Conservation (phyloP, 2,329 filamentous ascomycete genomes). For the Cladophialophora immunda region DNA sequence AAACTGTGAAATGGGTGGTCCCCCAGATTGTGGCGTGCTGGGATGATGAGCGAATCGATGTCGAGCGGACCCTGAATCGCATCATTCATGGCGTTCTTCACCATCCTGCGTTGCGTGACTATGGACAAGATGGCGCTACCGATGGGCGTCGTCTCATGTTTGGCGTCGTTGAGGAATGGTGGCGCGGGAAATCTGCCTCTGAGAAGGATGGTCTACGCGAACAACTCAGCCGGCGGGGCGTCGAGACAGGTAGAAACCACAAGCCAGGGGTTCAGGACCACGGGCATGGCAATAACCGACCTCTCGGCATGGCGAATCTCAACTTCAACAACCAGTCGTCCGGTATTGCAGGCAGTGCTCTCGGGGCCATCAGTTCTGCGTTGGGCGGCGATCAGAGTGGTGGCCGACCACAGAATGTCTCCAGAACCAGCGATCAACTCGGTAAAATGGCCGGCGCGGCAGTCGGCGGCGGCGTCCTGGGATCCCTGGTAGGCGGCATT, state of each 20-base stretch:
- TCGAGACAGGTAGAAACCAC: constrained; percentile 81
- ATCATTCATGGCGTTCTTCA: constrained; percentile 87
- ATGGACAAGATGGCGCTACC: constrained; percentile 72
- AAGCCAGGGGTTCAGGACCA: constrained; percentile 83
- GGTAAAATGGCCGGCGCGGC: constrained; percentile 66
- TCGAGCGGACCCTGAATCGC: constrained; percentile 74
- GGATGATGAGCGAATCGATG: constrained; percentile 77
- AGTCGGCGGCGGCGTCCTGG: constrained; percentile 70
- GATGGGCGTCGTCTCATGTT: constrained; percentile 83
- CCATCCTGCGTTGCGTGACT: constrained; percentile 79
- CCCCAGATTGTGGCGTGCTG: constrained; percentile 88
- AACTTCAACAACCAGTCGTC: constrained; percentile 42
- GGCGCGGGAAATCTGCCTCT: constrained; percentile 70
- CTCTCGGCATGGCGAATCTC: constrained; percentile 71
- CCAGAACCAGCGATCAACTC: constrained; percentile 30
- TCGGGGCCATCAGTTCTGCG: constrained; percentile 44
- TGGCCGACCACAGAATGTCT: constrained; percentile 25
- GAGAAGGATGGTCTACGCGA: constrained; percentile 73
- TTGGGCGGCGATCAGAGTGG: constrained; percentile 34
- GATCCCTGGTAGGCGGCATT: constrained; percentile 71
- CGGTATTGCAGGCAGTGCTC: constrained; percentile 44
- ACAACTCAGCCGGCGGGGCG: constrained; percentile 80
- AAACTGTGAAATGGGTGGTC: constrained; percentile 83
- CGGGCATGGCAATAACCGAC: constrained; percentile 85
- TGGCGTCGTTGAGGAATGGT: constrained; percentile 82